Evolutionary conservation across 1,284 basidiomycete species (phyloP).

Genomic region (Jaminaea rosea): DNA sequence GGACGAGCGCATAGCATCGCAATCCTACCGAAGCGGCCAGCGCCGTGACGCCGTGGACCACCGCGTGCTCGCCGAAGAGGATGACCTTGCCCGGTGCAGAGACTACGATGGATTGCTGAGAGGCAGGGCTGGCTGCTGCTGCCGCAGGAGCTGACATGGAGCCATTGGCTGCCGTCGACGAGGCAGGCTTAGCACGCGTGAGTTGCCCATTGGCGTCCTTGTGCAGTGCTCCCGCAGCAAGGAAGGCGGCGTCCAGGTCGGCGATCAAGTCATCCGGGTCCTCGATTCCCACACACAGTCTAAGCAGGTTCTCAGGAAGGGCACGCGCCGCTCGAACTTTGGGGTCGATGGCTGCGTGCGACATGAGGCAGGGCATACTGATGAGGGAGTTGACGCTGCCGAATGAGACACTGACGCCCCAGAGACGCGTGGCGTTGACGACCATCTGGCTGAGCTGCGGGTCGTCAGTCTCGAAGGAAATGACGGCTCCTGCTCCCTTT

Average conservation of each 20-base stretch:
- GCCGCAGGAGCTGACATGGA: background rate
- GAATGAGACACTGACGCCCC: slow-evolving; percentile 97
- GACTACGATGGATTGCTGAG: slow-evolving; percentile 19
- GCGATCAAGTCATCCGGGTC: slow-evolving; percentile 85
- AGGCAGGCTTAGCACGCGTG: background rate
- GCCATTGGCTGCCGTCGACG: background rate
- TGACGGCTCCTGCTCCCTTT: slow-evolving; percentile 87
- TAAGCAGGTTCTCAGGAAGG: slow-evolving; percentile 92
- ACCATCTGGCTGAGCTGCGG: slow-evolving; percentile 83
- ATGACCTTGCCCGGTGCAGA: slow-evolving; percentile 89
- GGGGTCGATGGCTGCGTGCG: slow-evolving; percentile 94
- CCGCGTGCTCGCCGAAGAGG: slow-evolving; percentile 95
- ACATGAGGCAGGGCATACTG: slow-evolving; percentile 99
- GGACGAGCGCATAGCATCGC: slow-evolving; percentile 80
- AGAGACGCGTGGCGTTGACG: slow-evolving; percentile 80
- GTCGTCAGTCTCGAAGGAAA: slow-evolving; percentile 89
- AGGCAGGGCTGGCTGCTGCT: background rate
- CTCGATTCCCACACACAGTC: slow-evolving; percentile 96
- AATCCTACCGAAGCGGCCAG: slow-evolving; percentile 90
- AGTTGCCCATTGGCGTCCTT: background rate
- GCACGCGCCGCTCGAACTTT: slow-evolving; percentile 83
- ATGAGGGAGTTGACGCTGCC: slow-evolving; percentile 97
- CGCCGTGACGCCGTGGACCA: slow-evolving; percentile 93
- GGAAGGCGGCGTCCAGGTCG: slow-evolving; percentile 83
- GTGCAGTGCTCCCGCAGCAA: slow-evolving; percentile 77